A percentile compares a stretch with the other conserved stretches of the same genome.
phyloP scores from a whole-genome alignment of 2,329 filamentous ascomycete species.

The Chaetomiaceae sp. region DNA sequence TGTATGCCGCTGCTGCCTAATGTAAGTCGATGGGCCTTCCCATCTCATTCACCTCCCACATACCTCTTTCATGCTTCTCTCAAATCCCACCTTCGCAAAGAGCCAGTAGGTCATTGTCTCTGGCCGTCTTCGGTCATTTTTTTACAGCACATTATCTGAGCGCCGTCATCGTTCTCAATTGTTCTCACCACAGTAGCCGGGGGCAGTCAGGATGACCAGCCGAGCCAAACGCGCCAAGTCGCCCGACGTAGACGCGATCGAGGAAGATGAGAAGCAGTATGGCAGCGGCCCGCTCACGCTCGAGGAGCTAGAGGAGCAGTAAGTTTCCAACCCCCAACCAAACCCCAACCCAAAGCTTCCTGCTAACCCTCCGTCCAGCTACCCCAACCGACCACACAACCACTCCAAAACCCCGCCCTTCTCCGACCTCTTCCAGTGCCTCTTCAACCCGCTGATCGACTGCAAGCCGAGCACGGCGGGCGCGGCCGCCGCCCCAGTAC shows the following conservation, averaged over 20 bases:
- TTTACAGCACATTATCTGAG: no score
- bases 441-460: conserved; percentile 77
- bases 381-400: conserved; percentile 77
- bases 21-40: no score
- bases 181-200: no score
- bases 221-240: conserved; percentile 25
- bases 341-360: background rate
- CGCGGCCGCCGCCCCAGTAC: conserved; percentile 21
- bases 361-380: conserved; percentile 45
- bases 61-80: background rate
- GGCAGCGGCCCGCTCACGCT: conserved; percentile 33
- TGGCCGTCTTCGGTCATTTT: no score
- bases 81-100: no score
- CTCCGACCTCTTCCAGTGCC: conserved; percentile 64
- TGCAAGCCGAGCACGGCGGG: conserved; percentile 68
- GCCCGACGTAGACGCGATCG: conserved; percentile 36
- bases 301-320: conserved; percentile 37
- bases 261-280: conserved; percentile 50
- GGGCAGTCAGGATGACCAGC: conserved; percentile 31
- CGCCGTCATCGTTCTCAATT: no score
- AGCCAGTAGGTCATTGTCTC: no score
- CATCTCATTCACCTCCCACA: no score
- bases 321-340: background rate
- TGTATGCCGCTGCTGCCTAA: conserved; percentile 14
- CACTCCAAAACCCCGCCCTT: conserved; percentile 74